Percentiles rank a stretch among this genome's conserved stretches.
These are phyloP conservation scores for Tylopilus sp. DNA, from an alignment of 768 basidiomycete species.

Conservation along the genomic window DNA sequence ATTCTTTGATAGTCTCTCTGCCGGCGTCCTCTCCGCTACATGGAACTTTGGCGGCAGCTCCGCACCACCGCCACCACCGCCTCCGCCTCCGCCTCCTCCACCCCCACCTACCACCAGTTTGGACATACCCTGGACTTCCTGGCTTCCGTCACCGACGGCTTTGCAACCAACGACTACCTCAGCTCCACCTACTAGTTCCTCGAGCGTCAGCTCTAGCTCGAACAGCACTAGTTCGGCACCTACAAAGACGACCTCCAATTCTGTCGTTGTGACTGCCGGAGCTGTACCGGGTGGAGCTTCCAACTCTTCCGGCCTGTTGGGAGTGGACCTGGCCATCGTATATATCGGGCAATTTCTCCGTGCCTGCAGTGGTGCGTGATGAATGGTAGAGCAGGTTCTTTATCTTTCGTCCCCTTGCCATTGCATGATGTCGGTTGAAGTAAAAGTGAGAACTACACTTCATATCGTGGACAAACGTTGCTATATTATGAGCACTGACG, in stretches of 20 bases:
- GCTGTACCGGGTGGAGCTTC: background rate
- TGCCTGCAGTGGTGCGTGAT: constrained; percentile 6
- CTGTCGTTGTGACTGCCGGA: constrained; percentile 12
- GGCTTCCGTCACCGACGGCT: constrained; percentile 17
- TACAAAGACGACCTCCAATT: constrained; percentile 18
- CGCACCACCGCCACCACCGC: constrained; percentile 23
- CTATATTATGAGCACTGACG: constrained; percentile 15
- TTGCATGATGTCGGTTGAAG: background rate
- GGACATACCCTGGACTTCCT: constrained; percentile 20
- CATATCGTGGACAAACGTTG: constrained; percentile 19
- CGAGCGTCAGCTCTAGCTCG: constrained; percentile 11
- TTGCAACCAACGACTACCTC: constrained; percentile 24
- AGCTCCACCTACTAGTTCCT: constrained; percentile 10
- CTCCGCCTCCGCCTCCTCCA: constrained; percentile 2
- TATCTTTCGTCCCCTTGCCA: background rate
- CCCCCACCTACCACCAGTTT: constrained; percentile 14
- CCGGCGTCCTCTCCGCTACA: constrained; percentile 55
- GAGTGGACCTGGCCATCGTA: constrained; percentile 18
- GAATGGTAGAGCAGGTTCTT: constrained; percentile 9
- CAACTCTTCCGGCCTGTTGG: constrained; percentile 9
- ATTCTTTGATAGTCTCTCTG: constrained; percentile 46
- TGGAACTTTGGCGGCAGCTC: constrained; percentile 46
- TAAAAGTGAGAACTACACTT: constrained; percentile 18
- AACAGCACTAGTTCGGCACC: constrained; percentile 22
- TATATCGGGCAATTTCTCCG: constrained; percentile 18